Conservation (phyloP, 2,329 filamentous ascomycete species). For the Ophiostoma tasmaniense region DNA sequence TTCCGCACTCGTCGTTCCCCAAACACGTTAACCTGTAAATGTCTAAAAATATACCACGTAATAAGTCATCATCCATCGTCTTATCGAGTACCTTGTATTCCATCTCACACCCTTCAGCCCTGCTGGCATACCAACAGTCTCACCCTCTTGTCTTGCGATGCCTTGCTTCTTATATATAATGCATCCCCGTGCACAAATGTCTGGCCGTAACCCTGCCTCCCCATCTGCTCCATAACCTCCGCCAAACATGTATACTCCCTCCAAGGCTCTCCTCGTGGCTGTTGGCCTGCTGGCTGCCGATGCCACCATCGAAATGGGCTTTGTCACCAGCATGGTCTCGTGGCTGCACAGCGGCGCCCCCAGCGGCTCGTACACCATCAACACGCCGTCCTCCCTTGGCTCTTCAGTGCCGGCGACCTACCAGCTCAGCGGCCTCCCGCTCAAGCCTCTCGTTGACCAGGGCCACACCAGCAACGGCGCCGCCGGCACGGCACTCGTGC, state of each 20-base stretch:
- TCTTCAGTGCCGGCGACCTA: slow-evolving; percentile 18
- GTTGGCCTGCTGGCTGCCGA: slow-evolving; percentile 30
- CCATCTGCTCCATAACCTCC: background rate
- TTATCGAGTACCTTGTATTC: background rate
- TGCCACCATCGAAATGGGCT: slow-evolving; percentile 32
- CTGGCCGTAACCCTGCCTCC: background rate
- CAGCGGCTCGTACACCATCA: slow-evolving; percentile 25
- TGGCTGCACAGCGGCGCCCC: slow-evolving; percentile 29
- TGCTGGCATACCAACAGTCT: background rate
- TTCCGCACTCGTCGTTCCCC: background rate
- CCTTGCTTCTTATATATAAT: background rate
- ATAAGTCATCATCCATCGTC: background rate
- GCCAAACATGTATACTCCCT: slow-evolving; percentile 16
- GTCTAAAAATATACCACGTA: background rate
- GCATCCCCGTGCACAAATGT: background rate
- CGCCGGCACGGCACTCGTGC: slow-evolving; percentile 30
- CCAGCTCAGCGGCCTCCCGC: slow-evolving; percentile 26
- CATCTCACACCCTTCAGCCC: background rate
- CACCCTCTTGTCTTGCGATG: background rate
- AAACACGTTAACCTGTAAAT: no score
- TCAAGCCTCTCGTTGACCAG: slow-evolving; percentile 30
- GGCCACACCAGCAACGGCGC: slow-evolving; percentile 37
- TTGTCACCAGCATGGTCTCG: slow-evolving; percentile 32
- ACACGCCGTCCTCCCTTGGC: slow-evolving; percentile 14
- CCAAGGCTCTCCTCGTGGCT: slow-evolving; percentile 19